These are phyloP conservation scores for Ophiostoma sp. DNA, from an alignment of 2,329 filamentous ascomycete species.

Conservation along the genomic window DNA sequence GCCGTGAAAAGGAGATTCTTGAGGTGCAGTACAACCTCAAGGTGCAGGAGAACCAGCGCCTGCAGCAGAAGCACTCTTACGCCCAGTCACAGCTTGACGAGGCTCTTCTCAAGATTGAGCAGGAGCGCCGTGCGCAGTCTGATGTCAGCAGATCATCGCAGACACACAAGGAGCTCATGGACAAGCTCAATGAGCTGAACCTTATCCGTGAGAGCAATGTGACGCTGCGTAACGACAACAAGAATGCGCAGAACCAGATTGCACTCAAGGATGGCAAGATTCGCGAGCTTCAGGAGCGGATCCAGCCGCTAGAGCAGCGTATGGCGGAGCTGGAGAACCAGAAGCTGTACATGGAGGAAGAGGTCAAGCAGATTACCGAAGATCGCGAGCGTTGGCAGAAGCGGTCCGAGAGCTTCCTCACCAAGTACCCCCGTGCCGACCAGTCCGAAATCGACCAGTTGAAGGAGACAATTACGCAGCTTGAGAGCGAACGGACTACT, in stretches of 20 bases:
- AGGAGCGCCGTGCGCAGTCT: constrained; percentile 72
- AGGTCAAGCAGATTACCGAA: constrained; percentile 81
- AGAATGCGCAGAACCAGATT: constrained; percentile 70
- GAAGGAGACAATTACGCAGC: constrained; percentile 65
- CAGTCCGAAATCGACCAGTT: constrained; percentile 87
- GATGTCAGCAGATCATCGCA: constrained; percentile 68
- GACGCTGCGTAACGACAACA: constrained; percentile 80
- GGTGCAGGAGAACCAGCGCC: constrained; percentile 76
- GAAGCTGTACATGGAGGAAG: constrained; percentile 74
- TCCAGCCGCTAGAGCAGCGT: constrained; percentile 76
- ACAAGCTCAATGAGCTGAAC: constrained; percentile 92
- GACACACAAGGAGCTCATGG: constrained; percentile 84
- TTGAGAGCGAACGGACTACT: constrained; percentile 61
- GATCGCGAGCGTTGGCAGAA: constrained; percentile 95
- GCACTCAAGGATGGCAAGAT: constrained; percentile 69
- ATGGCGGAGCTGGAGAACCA: constrained; percentile 79
- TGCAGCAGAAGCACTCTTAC: constrained; percentile 87
- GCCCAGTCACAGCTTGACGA: constrained; percentile 84
- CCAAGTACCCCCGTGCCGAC: constrained; percentile 92
- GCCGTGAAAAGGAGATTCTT: constrained; percentile 94
- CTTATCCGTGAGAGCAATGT: constrained; percentile 92
- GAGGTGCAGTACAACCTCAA: constrained; percentile 95
- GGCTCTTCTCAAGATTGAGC: constrained; percentile 77
- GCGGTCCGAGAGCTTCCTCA: constrained; percentile 88
- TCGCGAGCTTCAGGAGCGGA: constrained; percentile 65